These are phyloP conservation scores for Saturnispora gosingensis DNA, from an alignment of 805 yeast genomes.

Conservation along the genomic window DNA sequence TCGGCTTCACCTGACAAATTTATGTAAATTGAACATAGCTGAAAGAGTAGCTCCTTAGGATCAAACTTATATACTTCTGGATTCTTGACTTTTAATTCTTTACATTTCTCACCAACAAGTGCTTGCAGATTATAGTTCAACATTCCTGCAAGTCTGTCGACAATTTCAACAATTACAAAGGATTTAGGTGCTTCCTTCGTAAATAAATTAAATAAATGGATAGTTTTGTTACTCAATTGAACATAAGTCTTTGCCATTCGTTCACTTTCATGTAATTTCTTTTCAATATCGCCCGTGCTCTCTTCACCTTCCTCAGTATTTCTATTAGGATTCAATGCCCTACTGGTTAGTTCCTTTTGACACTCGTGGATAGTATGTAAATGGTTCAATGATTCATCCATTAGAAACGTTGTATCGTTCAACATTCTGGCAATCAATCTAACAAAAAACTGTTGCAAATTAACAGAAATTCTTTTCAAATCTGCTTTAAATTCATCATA, in stretches of 20 bases:
- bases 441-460: conserved; percentile 76
- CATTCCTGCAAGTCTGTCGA: conserved; percentile 93
- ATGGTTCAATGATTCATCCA: conserved; percentile 84
- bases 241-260: conserved; percentile 72
- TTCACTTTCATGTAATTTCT: conserved; percentile 55
- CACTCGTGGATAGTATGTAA: conserved; percentile 67
- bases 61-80: conserved; percentile 80
- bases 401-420: conserved; percentile 83
- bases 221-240: conserved; percentile 75
- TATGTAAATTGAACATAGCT: conserved; percentile 65
- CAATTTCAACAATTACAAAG: conserved; percentile 80
- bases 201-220: conserved; percentile 68
- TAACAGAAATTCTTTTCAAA: conserved; percentile 54
- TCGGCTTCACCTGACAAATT: conserved; percentile 56
- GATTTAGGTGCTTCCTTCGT: conserved; percentile 82
- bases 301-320: conserved; percentile 34
- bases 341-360: conserved; percentile 52
- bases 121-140: conserved; percentile 83
- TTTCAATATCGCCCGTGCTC: conserved; percentile 49
- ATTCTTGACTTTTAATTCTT: conserved; percentile 72
- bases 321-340: conserved; percentile 27
- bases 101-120: conserved; percentile 92
- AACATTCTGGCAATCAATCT: conserved; percentile 90
- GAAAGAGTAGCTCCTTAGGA: conserved; percentile 62
- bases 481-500: conserved; percentile 59